phyloP scores from a whole-genome alignment of 108 stramenopile genomes.

The Nitzschia palea region DNA sequence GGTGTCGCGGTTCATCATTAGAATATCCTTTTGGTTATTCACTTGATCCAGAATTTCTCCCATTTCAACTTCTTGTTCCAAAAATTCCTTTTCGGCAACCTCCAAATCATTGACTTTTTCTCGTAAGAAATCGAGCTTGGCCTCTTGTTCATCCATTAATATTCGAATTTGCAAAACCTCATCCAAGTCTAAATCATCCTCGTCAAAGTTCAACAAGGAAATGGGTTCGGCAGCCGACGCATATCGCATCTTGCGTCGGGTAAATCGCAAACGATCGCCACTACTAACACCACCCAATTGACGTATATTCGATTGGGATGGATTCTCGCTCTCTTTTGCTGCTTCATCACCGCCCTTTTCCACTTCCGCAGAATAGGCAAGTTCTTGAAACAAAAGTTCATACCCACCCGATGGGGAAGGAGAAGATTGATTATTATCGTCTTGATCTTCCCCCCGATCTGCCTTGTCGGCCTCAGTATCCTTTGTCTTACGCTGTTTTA shows the following conservation, averaged over 20 bases:
- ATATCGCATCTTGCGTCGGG: neutral
- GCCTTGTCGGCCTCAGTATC: neutral
- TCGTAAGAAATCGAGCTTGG: conserved; percentile 29
- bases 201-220: conserved; percentile 12
- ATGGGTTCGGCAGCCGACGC: conserved; percentile 11
- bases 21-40: conserved; percentile 14
- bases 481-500: neutral
- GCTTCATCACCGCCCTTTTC: neutral
- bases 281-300: too few relatives aligned
- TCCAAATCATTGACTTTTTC: conserved; percentile 19
- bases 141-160: conserved; percentile 36
- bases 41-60: conserved; percentile 18
- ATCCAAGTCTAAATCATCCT: conserved; percentile 21
- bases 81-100: conserved; percentile 16
- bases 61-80: conserved; percentile 26
- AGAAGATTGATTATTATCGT: neutral
- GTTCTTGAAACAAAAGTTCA: conserved; percentile 4
- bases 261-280: neutral
- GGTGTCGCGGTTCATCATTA: neutral
- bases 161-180: conserved; percentile 25
- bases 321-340: neutral
- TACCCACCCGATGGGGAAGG: neutral
- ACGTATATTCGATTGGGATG: neutral
- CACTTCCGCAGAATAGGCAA: neutral
- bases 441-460: neutral